These are phyloP conservation scores for Colletotrichum sp. DNA, from an alignment of 2,329 filamentous ascomycete species.

Conservation along the genomic window DNA sequence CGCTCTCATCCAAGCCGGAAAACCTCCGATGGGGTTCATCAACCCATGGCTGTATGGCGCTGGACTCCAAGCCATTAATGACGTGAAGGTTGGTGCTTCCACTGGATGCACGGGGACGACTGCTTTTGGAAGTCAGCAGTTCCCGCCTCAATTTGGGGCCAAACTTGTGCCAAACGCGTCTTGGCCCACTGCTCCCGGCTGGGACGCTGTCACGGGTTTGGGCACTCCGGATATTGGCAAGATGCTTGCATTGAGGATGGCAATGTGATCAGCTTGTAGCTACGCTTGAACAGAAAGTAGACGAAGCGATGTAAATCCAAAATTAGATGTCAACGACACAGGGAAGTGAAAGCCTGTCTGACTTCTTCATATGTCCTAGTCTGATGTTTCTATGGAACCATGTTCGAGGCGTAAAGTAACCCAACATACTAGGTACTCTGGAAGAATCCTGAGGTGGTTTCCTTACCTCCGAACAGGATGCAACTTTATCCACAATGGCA, in stretches of 20 bases:
- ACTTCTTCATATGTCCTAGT: not conserved
- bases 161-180: slow-evolving; percentile 30
- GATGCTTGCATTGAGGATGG: slow-evolving; percentile 25
- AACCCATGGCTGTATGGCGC: slow-evolving; percentile 64
- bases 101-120: slow-evolving; percentile 35
- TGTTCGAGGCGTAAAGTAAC: not conserved
- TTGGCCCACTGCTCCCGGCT: slow-evolving; percentile 34
- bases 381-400: not conserved
- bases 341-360: not conserved
- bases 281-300: not conserved
- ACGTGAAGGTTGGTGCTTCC: slow-evolving; percentile 38
- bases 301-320: not conserved
- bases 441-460: not conserved
- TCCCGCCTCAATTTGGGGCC: slow-evolving; percentile 25
- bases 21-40: slow-evolving; percentile 61
- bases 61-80: slow-evolving; percentile 34
- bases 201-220: slow-evolving; percentile 44
- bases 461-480: not conserved
- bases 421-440: not conserved
- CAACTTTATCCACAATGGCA: not conserved
- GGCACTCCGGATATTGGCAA: slow-evolving; percentile 50
- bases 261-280: not conserved
- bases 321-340: not conserved
- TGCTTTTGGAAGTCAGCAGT: not conserved
- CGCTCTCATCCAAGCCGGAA: slow-evolving; percentile 57